Base-by-base conservation (phyloP, 176 grass and related monocot genomes). In the Puccinellia tenuiflora region DNA sequence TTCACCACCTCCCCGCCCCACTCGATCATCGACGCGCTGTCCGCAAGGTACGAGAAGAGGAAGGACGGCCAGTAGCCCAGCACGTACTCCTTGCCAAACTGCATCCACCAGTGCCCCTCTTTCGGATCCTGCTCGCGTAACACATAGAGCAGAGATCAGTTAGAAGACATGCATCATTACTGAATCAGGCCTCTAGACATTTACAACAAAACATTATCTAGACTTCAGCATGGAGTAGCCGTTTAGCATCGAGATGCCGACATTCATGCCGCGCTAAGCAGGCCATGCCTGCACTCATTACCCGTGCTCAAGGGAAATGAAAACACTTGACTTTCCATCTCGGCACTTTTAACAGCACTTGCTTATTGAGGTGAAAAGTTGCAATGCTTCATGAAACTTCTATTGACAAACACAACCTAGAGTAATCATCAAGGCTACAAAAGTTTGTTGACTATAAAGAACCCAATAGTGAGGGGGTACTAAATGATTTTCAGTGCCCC, bases 71-170 rank as follows among this genome's bases (percentile, higher is more conserved):
- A 98, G 86, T 98, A 98, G 1, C 96, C 96, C 0, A 98, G 46
- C 42, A 95, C 89, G 35, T 95, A 90, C n/a, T 87, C 89, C 66
- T 87, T 98, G 80, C 91, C 92, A 18, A 93, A 98, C 53, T 98
- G 90, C 91, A 98, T 91, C 96, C 96, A 98, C 96, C 96, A 95
- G 46, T 98, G 88, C n/a, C 96, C 96, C 63, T 93, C 87, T 51
- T 93, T 98, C 30, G 86, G 96, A 81, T 98, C 96, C 96, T 97
- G 86, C 67, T 18, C 5, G 12, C 31, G 9, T n/a, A 13, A 40
- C 29, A 26, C 5, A 42, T 1, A 10, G 4, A 17, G n/a, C 73
- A 50, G 33, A 34, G 33, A 46, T 46, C 51, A 54, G 7, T 78
- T 82, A 63, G 6, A 52, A 63, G 31, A 13, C 34, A 51, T 16